Conservation (phyloP, 768 basidiomycete species). For the Amanita rubescens region DNA sequence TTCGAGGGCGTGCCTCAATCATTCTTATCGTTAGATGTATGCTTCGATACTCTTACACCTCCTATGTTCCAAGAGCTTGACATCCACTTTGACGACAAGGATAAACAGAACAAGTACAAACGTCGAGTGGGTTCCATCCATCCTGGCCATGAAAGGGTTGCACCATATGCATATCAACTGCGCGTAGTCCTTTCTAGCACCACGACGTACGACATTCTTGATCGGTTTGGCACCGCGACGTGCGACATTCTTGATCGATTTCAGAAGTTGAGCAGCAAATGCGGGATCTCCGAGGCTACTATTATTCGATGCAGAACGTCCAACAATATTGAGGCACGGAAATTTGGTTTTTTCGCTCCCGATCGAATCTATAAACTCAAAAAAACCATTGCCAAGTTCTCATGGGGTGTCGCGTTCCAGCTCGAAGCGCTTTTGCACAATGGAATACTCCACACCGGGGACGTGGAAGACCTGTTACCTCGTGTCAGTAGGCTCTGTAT, state of each 20-base stretch:
- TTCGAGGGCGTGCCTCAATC: not conserved
- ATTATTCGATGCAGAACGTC: slow-evolving; percentile 25
- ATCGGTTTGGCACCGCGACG: slow-evolving; percentile 37
- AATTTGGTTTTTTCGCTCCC: slow-evolving; percentile 42
- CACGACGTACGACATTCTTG: slow-evolving; percentile 36
- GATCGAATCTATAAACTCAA: slow-evolving; percentile 40
- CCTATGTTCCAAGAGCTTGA: slow-evolving; percentile 55
- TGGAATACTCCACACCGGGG: slow-evolving; percentile 51
- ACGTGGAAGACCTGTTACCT: slow-evolving; percentile 40
- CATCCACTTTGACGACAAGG: slow-evolving; percentile 45
- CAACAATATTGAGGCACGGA: slow-evolving; percentile 40
- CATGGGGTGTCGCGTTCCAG: slow-evolving; percentile 72
- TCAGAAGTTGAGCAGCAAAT: slow-evolving; percentile 46
- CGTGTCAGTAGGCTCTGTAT: slow-evolving; percentile 35
- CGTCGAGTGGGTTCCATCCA: slow-evolving; percentile 53
- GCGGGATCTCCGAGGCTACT: slow-evolving; percentile 31
- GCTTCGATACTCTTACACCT: slow-evolving; percentile 61
- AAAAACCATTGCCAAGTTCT: slow-evolving; percentile 35
- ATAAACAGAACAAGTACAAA: slow-evolving; percentile 38
- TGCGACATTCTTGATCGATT: slow-evolving; percentile 40
- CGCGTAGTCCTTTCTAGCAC: slow-evolving; percentile 52
- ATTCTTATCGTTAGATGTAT: slow-evolving; percentile 38
- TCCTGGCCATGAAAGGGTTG: slow-evolving; percentile 48
- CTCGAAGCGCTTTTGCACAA: slow-evolving; percentile 63
- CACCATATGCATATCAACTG: slow-evolving; percentile 67